Base-by-base conservation (phyloP, 1,284 basidiomycete genomes). In the Ustilago xerochloae region DNA sequence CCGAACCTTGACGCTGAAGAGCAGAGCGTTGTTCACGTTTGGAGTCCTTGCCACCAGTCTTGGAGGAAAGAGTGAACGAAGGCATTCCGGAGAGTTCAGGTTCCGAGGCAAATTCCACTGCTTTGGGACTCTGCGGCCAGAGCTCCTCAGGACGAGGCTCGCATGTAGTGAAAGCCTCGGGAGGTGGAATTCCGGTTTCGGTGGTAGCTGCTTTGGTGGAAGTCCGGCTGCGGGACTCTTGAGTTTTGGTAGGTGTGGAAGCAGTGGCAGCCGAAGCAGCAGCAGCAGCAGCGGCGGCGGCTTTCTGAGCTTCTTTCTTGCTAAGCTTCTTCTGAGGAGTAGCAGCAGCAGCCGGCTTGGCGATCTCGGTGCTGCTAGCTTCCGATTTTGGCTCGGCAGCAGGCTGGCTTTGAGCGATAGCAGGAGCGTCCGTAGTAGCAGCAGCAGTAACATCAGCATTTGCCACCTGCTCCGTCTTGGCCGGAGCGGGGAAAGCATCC, bases 41-140 rank as follows among this genome's bases (percentile, higher is more conserved):
- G 51, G 20, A 10, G 12, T 50, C 38, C 6, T 74, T 58, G 51
- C 65, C 63, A 43, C 24, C 33, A 12, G 48, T 20, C 55, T 68
- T 68, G 45, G 43, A 46, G 43, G 50, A 54, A 15, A 69, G 65
- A 0, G 55, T 62, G 18, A 65, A 28, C 10, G 54, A 54, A 7
- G 62, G 63, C 63, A 69, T 66, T 47, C 62, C 63, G 18, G 71
- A 75, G 12, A 77, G 61, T 43, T 63, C 63, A 16, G 76, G 76
- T 48, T 80, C 79, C 3, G 76, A 65, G 13, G 78, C 78, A 33
- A 80, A 81, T 45, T 81, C 78, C 33, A 81, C 78, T 2, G 80
- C 80, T 43, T 69, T 66, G 13, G 80, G 80, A 41, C 65, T 70
- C 49, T 78, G 78, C 4, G 78, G 80, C 78, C 80, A 81, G 6